A percentile compares a stretch with the other conserved stretches of the same genome.
phyloP scores from a whole-genome alignment of 2,329 filamentous ascomycete species.

The Penicillium brasilianum region DNA sequence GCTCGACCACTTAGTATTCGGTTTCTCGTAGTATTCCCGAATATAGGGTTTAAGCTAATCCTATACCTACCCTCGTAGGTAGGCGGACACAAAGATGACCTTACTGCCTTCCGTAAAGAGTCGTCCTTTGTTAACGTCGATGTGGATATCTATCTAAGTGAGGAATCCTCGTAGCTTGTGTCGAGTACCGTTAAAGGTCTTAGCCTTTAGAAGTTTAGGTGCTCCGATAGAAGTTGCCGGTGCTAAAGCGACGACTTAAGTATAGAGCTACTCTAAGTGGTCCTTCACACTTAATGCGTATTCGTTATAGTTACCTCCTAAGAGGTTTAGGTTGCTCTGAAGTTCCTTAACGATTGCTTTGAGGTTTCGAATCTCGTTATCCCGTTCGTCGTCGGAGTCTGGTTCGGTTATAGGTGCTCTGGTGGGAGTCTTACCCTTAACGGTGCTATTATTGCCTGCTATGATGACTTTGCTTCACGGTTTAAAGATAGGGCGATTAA shows the following conservation, averaged over 20 bases:
- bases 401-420: no score
- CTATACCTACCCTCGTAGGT: background rate
- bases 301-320: no score
- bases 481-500: no score
- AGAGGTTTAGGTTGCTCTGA: no score
- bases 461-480: no score
- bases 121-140: background rate
- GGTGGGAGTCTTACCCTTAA: no score
- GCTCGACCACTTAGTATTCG: background rate
- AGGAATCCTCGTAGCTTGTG: background rate
- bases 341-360: no score
- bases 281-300: no score
- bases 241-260: background rate
- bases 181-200: background rate
- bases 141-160: background rate
- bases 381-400: no score
- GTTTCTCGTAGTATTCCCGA: background rate
- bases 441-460: no score
- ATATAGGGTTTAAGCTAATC: background rate
- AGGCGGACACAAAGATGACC: background rate
- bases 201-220: background rate
- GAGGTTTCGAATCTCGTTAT: no score
- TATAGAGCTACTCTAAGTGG: background rate
- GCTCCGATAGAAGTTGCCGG: background rate
- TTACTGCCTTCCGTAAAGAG: background rate